Percentiles rank a stretch among this genome's conserved stretches.
These are phyloP conservation scores for Cordyceps cateniannulata DNA, from an alignment of 2,329 filamentous ascomycete species.

Conservation along the genomic window DNA sequence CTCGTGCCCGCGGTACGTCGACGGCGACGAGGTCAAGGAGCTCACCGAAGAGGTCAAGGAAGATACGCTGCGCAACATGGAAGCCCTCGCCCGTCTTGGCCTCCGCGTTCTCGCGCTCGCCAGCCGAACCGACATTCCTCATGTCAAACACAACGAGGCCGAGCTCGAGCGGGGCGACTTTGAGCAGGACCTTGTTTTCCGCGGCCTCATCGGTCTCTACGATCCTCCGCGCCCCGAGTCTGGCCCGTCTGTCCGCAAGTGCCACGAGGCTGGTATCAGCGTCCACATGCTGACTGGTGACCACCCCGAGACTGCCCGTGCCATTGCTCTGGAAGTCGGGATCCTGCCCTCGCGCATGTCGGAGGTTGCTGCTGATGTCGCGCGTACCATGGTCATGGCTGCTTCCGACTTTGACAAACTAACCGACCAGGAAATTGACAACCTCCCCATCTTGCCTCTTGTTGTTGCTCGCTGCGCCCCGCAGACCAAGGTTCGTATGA, in stretches of 20 bases:
- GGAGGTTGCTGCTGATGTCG: constrained; percentile 45
- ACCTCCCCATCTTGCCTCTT: constrained; percentile 53
- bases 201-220: constrained; percentile 66
- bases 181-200: constrained; percentile 57
- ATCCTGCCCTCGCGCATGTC: constrained; percentile 50
- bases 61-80: constrained; percentile 61
- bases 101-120: constrained; percentile 65
- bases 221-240: constrained; percentile 66
- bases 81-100: constrained; percentile 57
- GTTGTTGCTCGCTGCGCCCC: constrained; percentile 63
- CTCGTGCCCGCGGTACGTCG: constrained; percentile 49
- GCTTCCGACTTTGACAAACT: constrained; percentile 61
- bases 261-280: constrained; percentile 55
- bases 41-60: constrained; percentile 48
- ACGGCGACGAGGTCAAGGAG: constrained; percentile 35
- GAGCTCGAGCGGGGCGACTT: constrained; percentile 47
- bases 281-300: constrained; percentile 69
- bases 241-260: constrained; percentile 48
- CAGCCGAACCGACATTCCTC: constrained; percentile 36
- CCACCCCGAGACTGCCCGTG: constrained; percentile 57
- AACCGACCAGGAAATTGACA: constrained; percentile 56
- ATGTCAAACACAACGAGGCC: constrained; percentile 28
- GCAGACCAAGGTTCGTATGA: constrained; percentile 64
- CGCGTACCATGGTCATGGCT: constrained; percentile 58
- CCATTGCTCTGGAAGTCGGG: constrained; percentile 58